A percentile compares a stretch with the other conserved stretches of the same genome.
Evolutionary conservation across 768 basidiomycete genomes (phyloP).

Genomic region (Serendipita sp.): DNA sequence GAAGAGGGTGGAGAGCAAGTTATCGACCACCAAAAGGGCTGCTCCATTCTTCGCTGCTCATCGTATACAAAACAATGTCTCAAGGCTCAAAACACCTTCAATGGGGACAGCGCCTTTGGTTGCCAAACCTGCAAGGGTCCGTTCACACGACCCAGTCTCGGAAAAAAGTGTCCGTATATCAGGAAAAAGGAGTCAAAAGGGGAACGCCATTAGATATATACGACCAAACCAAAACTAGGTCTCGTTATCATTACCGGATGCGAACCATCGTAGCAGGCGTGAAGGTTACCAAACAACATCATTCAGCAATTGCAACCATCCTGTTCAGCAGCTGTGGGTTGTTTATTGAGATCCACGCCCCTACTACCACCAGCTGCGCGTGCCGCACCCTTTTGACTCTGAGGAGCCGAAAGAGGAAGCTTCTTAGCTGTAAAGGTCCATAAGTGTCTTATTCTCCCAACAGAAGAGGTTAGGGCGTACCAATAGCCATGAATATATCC

Average conservation of each 20-base stretch:
- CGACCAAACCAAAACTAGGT: neutral
- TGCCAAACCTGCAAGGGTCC: too few species aligned
- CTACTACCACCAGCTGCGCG: conserved; percentile 29
- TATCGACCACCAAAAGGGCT: too few species aligned
- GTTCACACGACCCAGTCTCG: too few species aligned
- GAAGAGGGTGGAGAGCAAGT: neutral
- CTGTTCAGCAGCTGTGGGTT: conserved; percentile 33
- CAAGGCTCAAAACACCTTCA: too few species aligned
- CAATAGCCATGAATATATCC: conserved; percentile 76
- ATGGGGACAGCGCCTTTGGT: too few species aligned
- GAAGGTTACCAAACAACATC: too few species aligned
- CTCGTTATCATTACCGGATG: neutral
- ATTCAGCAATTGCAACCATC: conserved; percentile 59
- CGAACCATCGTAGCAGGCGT: neutral
- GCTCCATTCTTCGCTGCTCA: too few species aligned
- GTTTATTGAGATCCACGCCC: conserved; percentile 73
- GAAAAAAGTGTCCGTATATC: too few species aligned
- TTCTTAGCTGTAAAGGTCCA: conserved; percentile 51
- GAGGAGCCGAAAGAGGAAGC: conserved; percentile 69
- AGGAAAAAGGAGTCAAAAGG: too few species aligned
- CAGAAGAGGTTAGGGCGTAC: conserved; percentile 27
- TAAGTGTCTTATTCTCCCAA: neutral
- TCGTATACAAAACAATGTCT: too few species aligned
- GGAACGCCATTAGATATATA: neutral
- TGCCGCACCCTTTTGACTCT: conserved; percentile 35